Percentiles rank a stretch among this genome's conserved stretches.
Conservation (phyloP, 2,329 filamentous ascomycete genomes). For the Ceratocystis cacaofunesta region DNA sequence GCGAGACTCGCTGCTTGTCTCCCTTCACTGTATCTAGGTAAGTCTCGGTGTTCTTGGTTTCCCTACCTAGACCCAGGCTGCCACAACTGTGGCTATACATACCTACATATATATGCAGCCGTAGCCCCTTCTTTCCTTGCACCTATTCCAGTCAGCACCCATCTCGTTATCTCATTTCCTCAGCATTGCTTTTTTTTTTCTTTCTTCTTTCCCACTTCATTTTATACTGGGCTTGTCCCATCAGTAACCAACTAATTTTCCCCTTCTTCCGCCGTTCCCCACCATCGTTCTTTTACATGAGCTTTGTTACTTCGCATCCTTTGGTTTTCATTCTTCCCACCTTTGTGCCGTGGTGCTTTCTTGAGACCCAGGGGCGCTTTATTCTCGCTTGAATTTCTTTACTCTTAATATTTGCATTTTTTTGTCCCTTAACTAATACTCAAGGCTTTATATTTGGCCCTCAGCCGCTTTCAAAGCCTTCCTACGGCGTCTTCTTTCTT, state of each 20-base stretch:
- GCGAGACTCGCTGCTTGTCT: not conserved
- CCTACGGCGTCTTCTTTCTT: constrained; percentile 1
- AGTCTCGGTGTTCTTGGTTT: not conserved
- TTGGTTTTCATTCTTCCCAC: not conserved
- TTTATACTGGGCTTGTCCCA: not conserved
- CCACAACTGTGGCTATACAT: not conserved
- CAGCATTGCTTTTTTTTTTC: not conserved
- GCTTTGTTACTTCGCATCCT: constrained; percentile 7
- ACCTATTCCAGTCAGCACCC: too few species aligned
- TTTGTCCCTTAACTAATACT: constrained; percentile 6
- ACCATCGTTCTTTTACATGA: constrained; percentile 13
- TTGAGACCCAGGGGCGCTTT: constrained; percentile 7
- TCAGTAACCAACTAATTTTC: constrained; percentile 10
- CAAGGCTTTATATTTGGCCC: constrained; percentile 1
- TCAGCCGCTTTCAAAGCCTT: not conserved
- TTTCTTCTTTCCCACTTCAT: not conserved
- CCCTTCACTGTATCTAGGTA: not conserved
- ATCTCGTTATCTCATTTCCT: not conserved
- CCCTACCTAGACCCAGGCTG: not conserved
- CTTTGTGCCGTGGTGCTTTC: not conserved
- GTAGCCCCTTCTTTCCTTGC: not conserved
- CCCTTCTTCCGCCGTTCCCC: constrained; percentile 6
- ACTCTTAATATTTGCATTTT: constrained; percentile 1
- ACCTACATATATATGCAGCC: not conserved
- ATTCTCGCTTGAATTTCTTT: not conserved